Evolutionary conservation across 441 rosid genomes (phyloP).

Genomic region (Arabidopsis hybrid): DNA sequence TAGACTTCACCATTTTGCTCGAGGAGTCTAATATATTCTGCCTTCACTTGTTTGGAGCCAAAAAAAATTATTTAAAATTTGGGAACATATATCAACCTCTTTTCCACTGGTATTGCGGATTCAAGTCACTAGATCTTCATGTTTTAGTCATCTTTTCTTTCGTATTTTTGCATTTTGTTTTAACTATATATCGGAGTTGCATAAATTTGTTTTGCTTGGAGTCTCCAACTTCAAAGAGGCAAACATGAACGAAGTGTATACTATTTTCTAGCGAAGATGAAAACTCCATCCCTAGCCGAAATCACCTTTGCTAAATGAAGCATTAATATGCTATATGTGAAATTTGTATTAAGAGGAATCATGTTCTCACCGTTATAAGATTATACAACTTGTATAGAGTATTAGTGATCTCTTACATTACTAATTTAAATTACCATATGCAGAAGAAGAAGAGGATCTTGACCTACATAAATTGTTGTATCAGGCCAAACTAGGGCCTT

Average conservation of each 20-base stretch:
- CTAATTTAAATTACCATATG: constrained; percentile 45
- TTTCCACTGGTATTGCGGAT: neutral
- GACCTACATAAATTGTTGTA: constrained; percentile 86
- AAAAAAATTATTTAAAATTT: too few species aligned
- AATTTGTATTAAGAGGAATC: neutral
- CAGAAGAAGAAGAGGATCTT: constrained; percentile 81
- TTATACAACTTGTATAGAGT: neutral
- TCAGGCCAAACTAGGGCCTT: constrained; percentile 72
- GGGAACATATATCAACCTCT: too few species aligned
- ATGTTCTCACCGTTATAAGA: constrained; percentile 8
- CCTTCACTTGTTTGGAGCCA: too few species aligned
- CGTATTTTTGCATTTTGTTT: too few species aligned
- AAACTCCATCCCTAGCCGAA: neutral
- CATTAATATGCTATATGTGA: neutral
- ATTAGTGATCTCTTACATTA: constrained; percentile 31
- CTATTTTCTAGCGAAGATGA: neutral
- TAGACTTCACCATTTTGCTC: neutral
- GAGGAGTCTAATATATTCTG: neutral
- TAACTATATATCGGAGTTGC: neutral
- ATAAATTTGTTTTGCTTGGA: neutral
- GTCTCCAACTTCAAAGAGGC: neutral
- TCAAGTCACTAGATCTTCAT: neutral
- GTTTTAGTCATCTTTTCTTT: too few species aligned
- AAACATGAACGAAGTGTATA: neutral
- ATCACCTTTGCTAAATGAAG: constrained; percentile 5